Percentiles rank a stretch among this genome's conserved stretches.
These are phyloP conservation scores for Fulvia fulva DNA, from an alignment of 2,329 filamentous ascomycete genomes.

Conservation along the genomic window DNA sequence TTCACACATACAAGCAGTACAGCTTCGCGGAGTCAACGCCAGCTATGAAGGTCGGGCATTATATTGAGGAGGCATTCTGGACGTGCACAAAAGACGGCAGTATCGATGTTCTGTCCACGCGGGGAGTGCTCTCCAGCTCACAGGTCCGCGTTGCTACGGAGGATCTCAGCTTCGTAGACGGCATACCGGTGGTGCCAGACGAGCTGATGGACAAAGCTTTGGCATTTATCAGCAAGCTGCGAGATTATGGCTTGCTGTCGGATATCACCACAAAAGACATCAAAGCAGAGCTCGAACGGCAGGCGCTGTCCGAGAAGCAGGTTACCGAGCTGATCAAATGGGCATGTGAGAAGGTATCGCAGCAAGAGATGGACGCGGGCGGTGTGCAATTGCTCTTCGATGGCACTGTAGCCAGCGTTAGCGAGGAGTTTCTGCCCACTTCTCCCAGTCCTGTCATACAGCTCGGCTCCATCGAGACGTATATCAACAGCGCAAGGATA, in stretches of 20 bases:
- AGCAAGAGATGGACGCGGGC: constrained; percentile 66
- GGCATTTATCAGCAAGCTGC: constrained; percentile 75
- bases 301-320: constrained; percentile 74
- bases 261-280: constrained; percentile 86
- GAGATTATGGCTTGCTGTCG: constrained; percentile 80
- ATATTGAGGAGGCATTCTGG: constrained; percentile 96
- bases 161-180: constrained; percentile 74
- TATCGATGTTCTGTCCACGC: constrained; percentile 84
- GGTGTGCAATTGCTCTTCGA: constrained; percentile 69
- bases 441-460: constrained; percentile 69
- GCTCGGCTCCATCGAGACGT: constrained; percentile 70
- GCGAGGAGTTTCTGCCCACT: constrained; percentile 47
- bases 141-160: constrained; percentile 72
- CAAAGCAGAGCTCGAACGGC: constrained; percentile 73
- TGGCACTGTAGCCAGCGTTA: constrained; percentile 69
- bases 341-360: constrained; percentile 68
- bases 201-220: constrained; percentile 63
- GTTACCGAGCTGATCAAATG: constrained; percentile 80
- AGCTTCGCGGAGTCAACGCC: constrained; percentile 88
- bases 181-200: constrained; percentile 80
- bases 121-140: constrained; percentile 79
- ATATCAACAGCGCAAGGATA: constrained; percentile 72
- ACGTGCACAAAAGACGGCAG: constrained; percentile 76
- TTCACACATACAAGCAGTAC: constrained; percentile 83
- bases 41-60: constrained; percentile 73